Evolutionary conservation across 805 yeast genomes (phyloP).

Genomic region (Metschnikowia henanensis): DNA sequence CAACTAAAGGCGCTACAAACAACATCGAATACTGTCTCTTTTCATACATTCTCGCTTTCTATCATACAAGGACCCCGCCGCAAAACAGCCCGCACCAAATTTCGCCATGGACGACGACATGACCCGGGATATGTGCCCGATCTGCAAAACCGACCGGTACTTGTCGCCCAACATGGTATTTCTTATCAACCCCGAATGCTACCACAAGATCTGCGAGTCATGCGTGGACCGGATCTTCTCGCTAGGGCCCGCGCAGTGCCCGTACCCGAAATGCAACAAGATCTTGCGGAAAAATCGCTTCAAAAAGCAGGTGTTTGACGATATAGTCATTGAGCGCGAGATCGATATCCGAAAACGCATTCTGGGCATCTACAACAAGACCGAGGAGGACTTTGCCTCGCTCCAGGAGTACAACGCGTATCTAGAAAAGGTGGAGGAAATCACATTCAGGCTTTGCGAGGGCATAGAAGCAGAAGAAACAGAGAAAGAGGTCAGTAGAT

Average conservation of each 20-base stretch:
- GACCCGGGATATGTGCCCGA: conserved; percentile 87
- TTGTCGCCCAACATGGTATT: conserved; percentile 91
- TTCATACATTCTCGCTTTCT: too few species aligned
- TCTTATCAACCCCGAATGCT: conserved; percentile 94
- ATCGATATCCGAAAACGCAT: conserved; percentile 87
- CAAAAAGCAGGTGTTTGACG: conserved; percentile 92
- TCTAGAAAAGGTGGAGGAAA: conserved; percentile 79
- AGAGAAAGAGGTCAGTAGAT: conserved; percentile 62
- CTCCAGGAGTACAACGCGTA: conserved; percentile 69
- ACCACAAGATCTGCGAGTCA: conserved; percentile 95
- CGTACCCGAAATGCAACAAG: conserved; percentile 88
- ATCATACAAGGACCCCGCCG: too few species aligned
- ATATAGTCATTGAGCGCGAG: conserved; percentile 85
- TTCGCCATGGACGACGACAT: conserved; percentile 42
- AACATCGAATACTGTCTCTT: too few species aligned
- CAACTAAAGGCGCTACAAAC: too few species aligned
- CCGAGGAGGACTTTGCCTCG: conserved; percentile 65
- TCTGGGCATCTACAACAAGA: conserved; percentile 73
- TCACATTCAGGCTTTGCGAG: conserved; percentile 73
- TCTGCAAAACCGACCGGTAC: conserved; percentile 93
- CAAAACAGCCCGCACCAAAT: too few species aligned
- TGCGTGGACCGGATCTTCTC: conserved; percentile 96
- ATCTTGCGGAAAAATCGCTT: conserved; percentile 84
- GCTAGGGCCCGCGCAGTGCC: conserved; percentile 96
- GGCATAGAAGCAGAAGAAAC: conserved; percentile 68